Evolutionary conservation across 73 alveolate genomes (phyloP), one percentile per base, ranked within the genome.

Genomic region (Paramecium caudatum): DNA sequence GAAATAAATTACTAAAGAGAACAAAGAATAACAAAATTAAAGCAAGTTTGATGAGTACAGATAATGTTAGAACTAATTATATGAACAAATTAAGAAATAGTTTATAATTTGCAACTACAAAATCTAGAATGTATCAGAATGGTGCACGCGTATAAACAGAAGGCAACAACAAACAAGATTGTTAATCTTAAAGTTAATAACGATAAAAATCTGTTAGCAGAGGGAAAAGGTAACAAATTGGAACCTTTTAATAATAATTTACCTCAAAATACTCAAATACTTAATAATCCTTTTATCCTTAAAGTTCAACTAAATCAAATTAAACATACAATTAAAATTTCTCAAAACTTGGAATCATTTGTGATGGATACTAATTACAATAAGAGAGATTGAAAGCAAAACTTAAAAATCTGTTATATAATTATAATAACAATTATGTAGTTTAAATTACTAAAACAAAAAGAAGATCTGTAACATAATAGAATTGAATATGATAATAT

Each of bases 221-320:
- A 55, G 2, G 25, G 4, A 55, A 55, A n/a, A n/a, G n/a, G n/a
- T n/a, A n/a, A n/a, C n/a, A n/a, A n/a, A n/a, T n/a, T n/a, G n/a
- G n/a, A n/a, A n/a, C n/a, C n/a, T n/a, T n/a, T n/a, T 55, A 55
- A 25, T 7, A 4, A 9, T 21, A 55, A 21, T 23, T 27, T 1
- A 23, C 46, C 30, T 25, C 80, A 23, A 55, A 55, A 55, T 19
- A 10, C 23, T 55, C 45, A 1, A 12, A 55, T 27, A 55, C 80
- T 55, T 55, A 55, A 55, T 27, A 55, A 10, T 55, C 80, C 0
- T 55, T 55, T 43, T 55, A 27, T 55, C 80, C 80, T 55, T 55
- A 55, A 15, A 55, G 30, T 23, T 21, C 1, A 21, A 3, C 7
- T 49, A 16, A 16, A 7, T 21, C 25, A 21, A 5, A 15, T 3